Base-by-base conservation (phyloP, 352 stramenopile genomes). In the Globisporangium radiosum region DNA sequence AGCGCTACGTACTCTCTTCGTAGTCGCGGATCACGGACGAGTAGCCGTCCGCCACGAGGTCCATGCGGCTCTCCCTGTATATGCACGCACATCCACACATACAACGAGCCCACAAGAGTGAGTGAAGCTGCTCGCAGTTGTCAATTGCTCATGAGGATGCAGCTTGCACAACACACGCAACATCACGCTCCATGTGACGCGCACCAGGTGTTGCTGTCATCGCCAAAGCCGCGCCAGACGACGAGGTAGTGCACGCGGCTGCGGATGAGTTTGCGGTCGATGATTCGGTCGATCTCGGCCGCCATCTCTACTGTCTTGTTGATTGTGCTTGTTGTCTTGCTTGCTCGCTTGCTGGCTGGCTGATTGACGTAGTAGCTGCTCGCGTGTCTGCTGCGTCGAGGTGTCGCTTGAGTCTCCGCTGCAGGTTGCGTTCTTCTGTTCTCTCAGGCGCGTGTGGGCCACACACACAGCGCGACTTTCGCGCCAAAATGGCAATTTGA, bases 181-280 rank as follows among this genome's bases (percentile, higher is more conserved):
- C 40, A 44, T 4, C 40, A 44, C 7, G 7, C 7, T 13, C 11
- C 40, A 48, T 13, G 13, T 25, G 10, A 38, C 44, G 15, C 55
- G 53, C 71, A 89, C 85, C 85, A 94, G 9, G 82, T 92, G 65
- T 94, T 92, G 63, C 78, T 90, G 52, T 94, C 85, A n/a, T 87
- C 72, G 48, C 75, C 73, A 45, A 88, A 90, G 53, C 78, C 85
- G 37, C 77, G 72, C 85, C 85, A 94, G 17, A 88, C 71, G 45
- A 92, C 80, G 25, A 86, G 76, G 70, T 94, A 94, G 66, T 92
- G 80, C 64, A 94, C 85, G 64, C 85, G 81, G 56, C 76, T 70
- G 64, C 84, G 85, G 57, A 90, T 78, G 52, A 82, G 73, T 69
- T 91, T 92, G 60, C 80, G 81, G 70, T 90, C 82, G 43, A 94